A percentile compares a stretch with the other conserved stretches of the same genome.
phyloP scores from a whole-genome alignment of 2,329 filamentous ascomycete species.

The Tympanopsis confertula region DNA sequence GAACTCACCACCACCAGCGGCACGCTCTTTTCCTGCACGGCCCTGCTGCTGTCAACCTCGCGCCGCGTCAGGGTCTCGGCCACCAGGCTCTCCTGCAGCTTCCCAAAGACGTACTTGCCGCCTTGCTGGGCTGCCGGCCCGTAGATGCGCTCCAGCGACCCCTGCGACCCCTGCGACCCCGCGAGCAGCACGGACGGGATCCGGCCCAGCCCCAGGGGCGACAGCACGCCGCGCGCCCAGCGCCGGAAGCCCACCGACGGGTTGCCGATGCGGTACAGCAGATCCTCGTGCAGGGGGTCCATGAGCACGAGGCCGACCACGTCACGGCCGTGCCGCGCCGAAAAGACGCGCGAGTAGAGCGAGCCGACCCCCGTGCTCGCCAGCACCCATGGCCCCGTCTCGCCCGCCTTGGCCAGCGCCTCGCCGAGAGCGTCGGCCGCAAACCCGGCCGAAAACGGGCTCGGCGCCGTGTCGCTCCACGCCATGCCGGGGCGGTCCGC shows the following conservation, averaged over 20 bases:
- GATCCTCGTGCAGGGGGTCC: conserved; percentile 80
- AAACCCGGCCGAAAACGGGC: conserved; percentile 85
- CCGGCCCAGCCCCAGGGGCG: conserved; percentile 74
- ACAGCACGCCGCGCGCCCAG: conserved; percentile 77
- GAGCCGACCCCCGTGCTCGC: conserved; percentile 78
- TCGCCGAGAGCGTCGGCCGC: conserved; percentile 82
- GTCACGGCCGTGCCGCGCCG: conserved; percentile 64
- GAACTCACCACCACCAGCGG: conserved; percentile 76
- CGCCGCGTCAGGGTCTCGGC: conserved; percentile 73
- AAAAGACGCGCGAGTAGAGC: conserved; percentile 84
- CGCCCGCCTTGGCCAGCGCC: conserved; percentile 67
- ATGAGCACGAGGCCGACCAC: conserved; percentile 73
- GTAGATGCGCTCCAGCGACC: conserved; percentile 71
- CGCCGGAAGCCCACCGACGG: conserved; percentile 68
- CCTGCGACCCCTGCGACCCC: conserved; percentile 50
- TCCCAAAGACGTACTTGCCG: conserved; percentile 77
- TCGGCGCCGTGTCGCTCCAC: conserved; percentile 85
- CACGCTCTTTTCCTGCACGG: conserved; percentile 64
- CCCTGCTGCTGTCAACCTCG: conserved; percentile 67
- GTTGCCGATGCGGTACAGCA: conserved; percentile 56
- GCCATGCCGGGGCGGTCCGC: conserved; percentile 83
- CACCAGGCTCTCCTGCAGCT: conserved; percentile 85
- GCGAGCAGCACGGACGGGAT: conserved; percentile 66
- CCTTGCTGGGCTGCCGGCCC: conserved; percentile 67
- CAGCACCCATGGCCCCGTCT: conserved; percentile 79